phyloP scores from a whole-genome alignment of 1,139 yeast species.

The Candida sojae region DNA sequence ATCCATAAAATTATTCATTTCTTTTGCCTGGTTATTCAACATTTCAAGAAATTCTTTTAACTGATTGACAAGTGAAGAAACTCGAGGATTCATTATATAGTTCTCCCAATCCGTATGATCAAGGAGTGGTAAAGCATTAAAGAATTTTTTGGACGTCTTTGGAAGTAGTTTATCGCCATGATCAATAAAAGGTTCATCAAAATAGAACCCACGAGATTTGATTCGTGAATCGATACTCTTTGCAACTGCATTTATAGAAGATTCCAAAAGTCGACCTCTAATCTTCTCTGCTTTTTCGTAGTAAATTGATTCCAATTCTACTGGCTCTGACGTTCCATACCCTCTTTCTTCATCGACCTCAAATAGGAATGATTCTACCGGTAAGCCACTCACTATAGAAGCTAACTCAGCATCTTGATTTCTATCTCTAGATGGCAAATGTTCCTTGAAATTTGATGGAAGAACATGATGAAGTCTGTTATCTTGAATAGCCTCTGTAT shows the following conservation, averaged over 20 bases:
- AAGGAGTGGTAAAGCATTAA: conserved; percentile 32
- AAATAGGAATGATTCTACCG: conserved; percentile 15
- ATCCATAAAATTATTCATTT: conserved; percentile 56
- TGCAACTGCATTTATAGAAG: conserved; percentile 40
- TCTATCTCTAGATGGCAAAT: conserved; percentile 8
- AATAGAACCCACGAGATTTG: conserved; percentile 23
- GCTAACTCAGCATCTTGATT: conserved; percentile 26
- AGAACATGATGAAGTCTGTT: conserved; percentile 11
- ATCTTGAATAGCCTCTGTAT: conserved; percentile 24
- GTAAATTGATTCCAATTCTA: conserved; percentile 31
- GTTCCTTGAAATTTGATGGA: conserved; percentile 6
- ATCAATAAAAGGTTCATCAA: conserved; percentile 21
- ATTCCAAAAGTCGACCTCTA: conserved; percentile 53
- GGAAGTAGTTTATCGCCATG: conserved; percentile 35
- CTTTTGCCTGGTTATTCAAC: conserved; percentile 58
- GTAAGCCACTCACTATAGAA: conserved; percentile 22
- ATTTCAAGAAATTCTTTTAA: conserved; percentile 27
- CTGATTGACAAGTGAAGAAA: conserved; percentile 21
- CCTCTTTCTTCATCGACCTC: conserved; percentile 9
- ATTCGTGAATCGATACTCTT: conserved; percentile 28
- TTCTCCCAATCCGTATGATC: conserved; percentile 18
- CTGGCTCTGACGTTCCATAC: conserved; percentile 13
- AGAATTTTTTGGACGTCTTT: conserved; percentile 36
- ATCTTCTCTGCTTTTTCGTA: conserved; percentile 67
- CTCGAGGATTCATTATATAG: conserved; percentile 23